Base-by-base conservation (phyloP, 208 protist genomes). In the Trypanosoma conorhini region DNA sequence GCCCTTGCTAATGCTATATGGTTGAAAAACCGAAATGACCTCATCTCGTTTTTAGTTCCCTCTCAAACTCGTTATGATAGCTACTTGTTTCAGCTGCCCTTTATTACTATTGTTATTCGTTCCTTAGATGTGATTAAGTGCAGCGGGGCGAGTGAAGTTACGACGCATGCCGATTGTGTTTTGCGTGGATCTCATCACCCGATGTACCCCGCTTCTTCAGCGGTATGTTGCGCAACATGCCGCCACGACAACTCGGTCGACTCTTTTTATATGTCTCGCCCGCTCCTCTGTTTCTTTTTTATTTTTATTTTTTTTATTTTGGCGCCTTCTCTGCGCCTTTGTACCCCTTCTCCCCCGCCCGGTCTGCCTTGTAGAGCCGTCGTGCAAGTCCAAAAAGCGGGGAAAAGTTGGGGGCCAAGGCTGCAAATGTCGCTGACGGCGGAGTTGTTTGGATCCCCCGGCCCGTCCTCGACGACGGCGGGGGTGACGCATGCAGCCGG, bases 401-500 rank as follows among this genome's bases (percentile, higher is more conserved):
- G 38, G 35, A 30, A 33, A 22, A 15, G 42, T 24, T 22, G 24
- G 42, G 22, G 24, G 30, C 33, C 58, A 55, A 61, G 44, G 3
- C 30, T 24, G n/a, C 21, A 21, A 5, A 84, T 80, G 74, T 84
- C 79, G 3, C 75, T 84, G 21, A 84, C 79, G 19, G 74, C 68
- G 48, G 71, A 84, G 51, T 62, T 84, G 26, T 84, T 84, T 68
- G 75, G 76, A 22, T 60, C 62, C 3, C 42, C 66, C 38, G 26
- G 44, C 54, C 56, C 67, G n/a, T 72, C 76, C 21, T 59, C 68
- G 48, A 30, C 66, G 44, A 5, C 48, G 31, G 7, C 50, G 35
- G 12, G 17, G n/a, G 50, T 15, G 26, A 44, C 21, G 50, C 19
- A 65, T 38, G 59, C 51, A 48, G 28, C 24, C 5, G 56, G 19